A percentile compares a stretch with the other conserved stretches of the same genome.
These are phyloP conservation scores for Cyclotella baltica DNA, from an alignment of 108 stramenopile genomes.

Conservation along the genomic window DNA sequence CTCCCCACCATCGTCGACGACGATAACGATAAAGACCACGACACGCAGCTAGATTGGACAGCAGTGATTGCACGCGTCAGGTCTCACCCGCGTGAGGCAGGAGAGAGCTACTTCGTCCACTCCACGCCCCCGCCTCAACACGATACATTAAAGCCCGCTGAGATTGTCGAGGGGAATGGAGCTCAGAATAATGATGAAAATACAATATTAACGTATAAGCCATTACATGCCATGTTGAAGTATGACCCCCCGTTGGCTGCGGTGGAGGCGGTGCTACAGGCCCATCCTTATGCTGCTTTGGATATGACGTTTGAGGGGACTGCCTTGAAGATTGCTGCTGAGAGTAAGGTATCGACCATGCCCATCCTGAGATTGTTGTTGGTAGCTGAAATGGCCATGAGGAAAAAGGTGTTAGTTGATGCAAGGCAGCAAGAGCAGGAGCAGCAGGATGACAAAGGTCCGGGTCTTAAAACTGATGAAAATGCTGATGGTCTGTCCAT, in stretches of 20 bases:
- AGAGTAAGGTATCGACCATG: constrained; percentile 15
- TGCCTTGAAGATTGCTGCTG: constrained; percentile 45
- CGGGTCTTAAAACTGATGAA: not conserved
- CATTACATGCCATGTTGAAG: constrained; percentile 39
- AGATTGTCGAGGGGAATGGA: not conserved
- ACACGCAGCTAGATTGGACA: constrained; percentile 17
- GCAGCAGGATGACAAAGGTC: not conserved
- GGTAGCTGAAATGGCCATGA: constrained; percentile 48
- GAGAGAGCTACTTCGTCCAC: constrained; percentile 21
- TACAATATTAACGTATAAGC: constrained; percentile 27
- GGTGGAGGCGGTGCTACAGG: constrained; percentile 35
- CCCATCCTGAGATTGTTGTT: constrained; percentile 28
- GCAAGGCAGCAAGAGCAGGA: not conserved
- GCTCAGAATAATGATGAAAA: not conserved
- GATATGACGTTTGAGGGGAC: constrained; percentile 43
- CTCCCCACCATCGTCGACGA: not conserved
- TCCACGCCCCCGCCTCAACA: not conserved
- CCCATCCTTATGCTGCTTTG: constrained; percentile 29
- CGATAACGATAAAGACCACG: not conserved
- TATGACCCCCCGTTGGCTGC: constrained; percentile 33
- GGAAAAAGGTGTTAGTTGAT: constrained; percentile 13
- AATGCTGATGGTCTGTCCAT: too few species aligned
- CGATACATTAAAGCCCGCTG: not conserved
- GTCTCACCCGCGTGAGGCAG: constrained; percentile 37
- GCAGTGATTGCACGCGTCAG: constrained; percentile 29